Conservation (phyloP, 2,329 filamentous ascomycete species). For the Colletotrichum falcatum region DNA sequence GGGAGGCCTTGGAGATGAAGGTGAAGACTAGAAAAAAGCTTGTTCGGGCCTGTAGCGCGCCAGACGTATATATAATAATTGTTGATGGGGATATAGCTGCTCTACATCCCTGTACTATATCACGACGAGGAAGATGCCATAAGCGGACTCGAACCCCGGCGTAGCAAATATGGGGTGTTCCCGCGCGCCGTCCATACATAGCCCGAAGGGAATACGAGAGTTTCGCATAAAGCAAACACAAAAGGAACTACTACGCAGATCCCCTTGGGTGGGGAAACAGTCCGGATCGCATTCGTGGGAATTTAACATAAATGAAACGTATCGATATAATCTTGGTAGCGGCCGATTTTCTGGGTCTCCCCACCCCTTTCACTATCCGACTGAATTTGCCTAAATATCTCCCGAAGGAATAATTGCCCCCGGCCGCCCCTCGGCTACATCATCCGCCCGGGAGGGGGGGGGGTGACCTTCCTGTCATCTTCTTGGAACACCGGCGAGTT, state of each 20-base stretch:
- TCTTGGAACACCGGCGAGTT: neutral
- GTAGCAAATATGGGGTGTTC: too few species aligned
- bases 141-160: neutral
- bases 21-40: neutral
- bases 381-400: neutral
- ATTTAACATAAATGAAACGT: slow-evolving; percentile 9
- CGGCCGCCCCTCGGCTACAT: neutral
- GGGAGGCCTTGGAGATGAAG: neutral
- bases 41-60: neutral
- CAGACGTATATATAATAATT: neutral
- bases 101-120: too few species aligned
- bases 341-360: slow-evolving; percentile 7
- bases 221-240: neutral
- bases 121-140: too few species aligned
- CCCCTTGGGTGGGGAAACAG: neutral
- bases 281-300: slow-evolving; percentile 20
- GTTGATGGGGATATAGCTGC: too few species aligned
- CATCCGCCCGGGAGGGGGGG: too few species aligned
- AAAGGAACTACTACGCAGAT: neutral
- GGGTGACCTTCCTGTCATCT: neutral
- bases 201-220: neutral
- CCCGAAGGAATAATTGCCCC: neutral
- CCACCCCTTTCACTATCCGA: too few species aligned
- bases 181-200: too few species aligned
- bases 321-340: neutral